phyloP scores from a whole-genome alignment of 352 stramenopile species.

The Pythium oligandrum region DNA sequence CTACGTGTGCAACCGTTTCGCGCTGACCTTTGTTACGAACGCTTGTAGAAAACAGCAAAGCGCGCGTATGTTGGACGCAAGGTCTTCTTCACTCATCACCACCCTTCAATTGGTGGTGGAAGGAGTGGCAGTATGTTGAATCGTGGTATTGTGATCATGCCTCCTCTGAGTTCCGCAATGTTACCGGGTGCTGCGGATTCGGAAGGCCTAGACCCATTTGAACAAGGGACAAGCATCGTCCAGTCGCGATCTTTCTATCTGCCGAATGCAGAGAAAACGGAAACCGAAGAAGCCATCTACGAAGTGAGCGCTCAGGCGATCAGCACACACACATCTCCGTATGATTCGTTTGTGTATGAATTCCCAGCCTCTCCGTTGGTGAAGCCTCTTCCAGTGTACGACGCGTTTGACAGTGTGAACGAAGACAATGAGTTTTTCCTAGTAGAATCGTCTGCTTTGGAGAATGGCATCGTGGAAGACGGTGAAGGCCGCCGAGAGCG shows the following conservation, averaged over 20 bases:
- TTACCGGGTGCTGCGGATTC: constrained; percentile 12
- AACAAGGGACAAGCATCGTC: no score
- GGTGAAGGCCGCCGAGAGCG: constrained; percentile 7
- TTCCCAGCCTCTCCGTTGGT: constrained; percentile 11
- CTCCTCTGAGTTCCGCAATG: constrained; percentile 26
- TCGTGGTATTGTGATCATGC: constrained; percentile 30
- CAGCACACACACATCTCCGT: constrained; percentile 5
- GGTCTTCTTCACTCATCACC: constrained; percentile 3
- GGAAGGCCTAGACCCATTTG: no score
- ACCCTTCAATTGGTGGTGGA: neutral
- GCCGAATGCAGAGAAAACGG: neutral
- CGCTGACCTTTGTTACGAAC: no score
- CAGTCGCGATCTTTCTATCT: no score
- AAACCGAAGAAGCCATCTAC: constrained; percentile 3
- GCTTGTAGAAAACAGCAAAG: constrained; percentile 9
- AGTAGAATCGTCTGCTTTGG: constrained; percentile 1
- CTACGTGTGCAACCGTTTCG: no score
- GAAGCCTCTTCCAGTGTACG: constrained; percentile 10
- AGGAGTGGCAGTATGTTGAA: constrained; percentile 16
- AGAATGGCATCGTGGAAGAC: constrained; percentile 7
- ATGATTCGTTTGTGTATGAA: constrained; percentile 14
- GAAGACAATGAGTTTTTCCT: constrained; percentile 4
- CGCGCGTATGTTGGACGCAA: constrained; percentile 8
- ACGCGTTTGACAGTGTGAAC: constrained; percentile 9
- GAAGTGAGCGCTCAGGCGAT: neutral